phyloP scores from a whole-genome alignment of 345 rosid genomes.

The Populus simonii region DNA sequence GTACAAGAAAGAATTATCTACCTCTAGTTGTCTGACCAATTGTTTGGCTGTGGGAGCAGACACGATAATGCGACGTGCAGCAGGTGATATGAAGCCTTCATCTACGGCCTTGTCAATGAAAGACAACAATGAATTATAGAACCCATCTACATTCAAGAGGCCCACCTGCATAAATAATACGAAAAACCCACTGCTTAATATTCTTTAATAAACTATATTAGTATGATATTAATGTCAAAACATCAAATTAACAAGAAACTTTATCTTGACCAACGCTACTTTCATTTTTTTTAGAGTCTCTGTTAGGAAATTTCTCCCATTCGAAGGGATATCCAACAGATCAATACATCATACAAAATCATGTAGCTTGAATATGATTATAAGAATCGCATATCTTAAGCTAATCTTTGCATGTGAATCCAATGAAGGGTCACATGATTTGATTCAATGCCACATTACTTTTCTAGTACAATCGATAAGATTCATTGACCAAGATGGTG shows the following conservation, averaged over 20 bases:
- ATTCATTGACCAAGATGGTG: constrained; percentile 11
- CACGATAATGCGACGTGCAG: constrained; percentile 78
- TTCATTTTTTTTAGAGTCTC: neutral
- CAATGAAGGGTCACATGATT: constrained; percentile 41
- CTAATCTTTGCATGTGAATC: constrained; percentile 49
- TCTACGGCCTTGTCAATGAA: constrained; percentile 90
- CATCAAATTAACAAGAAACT: constrained; percentile 4
- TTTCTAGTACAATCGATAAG: neutral
- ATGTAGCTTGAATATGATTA: constrained; percentile 16
- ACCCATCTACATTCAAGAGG: constrained; percentile 90
- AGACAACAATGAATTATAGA: constrained; percentile 74
- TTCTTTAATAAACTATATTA: neutral
- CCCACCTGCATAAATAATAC: constrained; percentile 58
- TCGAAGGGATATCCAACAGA: constrained; percentile 21
- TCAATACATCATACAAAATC: constrained; percentile 7
- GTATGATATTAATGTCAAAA: neutral
- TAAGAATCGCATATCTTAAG: constrained; percentile 18
- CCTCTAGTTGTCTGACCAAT: constrained; percentile 84
- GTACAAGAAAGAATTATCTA: constrained; percentile 2
- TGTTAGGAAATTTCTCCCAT: constrained; percentile 18
- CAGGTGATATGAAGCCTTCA: constrained; percentile 87
- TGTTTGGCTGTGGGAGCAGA: constrained; percentile 84
- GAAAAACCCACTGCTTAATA: neutral
- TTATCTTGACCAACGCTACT: constrained; percentile 21
- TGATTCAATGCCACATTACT: constrained; percentile 19